Base-by-base conservation (phyloP, 257 asterid genomes). In the Ehretia macrophylla region DNA sequence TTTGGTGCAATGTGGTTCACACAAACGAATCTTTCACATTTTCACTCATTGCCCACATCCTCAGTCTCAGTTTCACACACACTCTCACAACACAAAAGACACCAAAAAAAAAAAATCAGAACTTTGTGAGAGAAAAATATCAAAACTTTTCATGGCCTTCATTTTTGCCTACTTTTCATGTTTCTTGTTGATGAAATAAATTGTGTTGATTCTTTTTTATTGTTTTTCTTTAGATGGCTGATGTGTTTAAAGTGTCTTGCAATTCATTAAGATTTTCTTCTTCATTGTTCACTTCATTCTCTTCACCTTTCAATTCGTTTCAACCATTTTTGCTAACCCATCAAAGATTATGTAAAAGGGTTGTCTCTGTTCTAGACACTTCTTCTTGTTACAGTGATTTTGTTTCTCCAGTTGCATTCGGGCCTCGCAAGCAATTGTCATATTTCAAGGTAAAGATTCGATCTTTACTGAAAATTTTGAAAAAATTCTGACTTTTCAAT, bases 151-250 rank as follows among this genome's bases (percentile, higher is more conserved):
- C 47, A 42, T 42, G 47, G 47, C 47, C 8, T 42, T 14, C 47
- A 42, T 42, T 27, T 27, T 27, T 3, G 35, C 35, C 6, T 27
- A 27, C 6, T 27, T 27, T 10, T 42, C 47, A 42, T 42, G 16
- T 14, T 10, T 42, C 12, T 10, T 42, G 8, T 42, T 42, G 16
- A 42, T 27, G 35, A 3, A 42, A 42, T 10, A 44, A 17, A 48
- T 10, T 51, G 4, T 42, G 17, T 32, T 4, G 0, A 5, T 10
- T 32, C 14, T 21, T 23, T 8, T 51, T 49, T 55, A n/a, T n/a
- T n/a, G n/a, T 21, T 17, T 58, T 59, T 50, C 54, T 63, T 80
- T 72, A 64, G 67, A 86, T 82, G 94, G 97, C 89, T 56, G 95
- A 80, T 75, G 81, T 66, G 60, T 58, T 79, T 55, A 67, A 79